phyloP scores from a whole-genome alignment of 108 stramenopile species.

The Fistulifera pelliculosa region DNA sequence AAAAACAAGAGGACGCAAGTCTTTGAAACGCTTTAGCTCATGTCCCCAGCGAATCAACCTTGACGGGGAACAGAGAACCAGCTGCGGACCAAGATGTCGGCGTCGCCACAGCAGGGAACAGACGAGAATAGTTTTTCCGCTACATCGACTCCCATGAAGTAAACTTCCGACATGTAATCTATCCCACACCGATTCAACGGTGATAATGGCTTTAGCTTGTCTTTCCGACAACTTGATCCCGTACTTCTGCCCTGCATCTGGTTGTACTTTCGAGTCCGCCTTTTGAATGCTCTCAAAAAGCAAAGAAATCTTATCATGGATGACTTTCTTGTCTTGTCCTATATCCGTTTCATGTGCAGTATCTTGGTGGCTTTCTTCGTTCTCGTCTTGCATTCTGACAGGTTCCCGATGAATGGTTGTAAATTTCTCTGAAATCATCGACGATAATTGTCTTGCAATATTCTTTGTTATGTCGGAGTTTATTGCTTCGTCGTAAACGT shows the following conservation, averaged over 20 bases:
- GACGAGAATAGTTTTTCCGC: slow-evolving; percentile 56
- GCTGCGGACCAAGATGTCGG: slow-evolving; percentile 38
- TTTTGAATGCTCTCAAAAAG: too few species aligned
- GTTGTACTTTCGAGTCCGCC: too few species aligned
- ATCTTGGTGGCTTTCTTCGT: not conserved
- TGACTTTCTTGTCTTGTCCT: too few species aligned
- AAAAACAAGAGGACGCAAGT: slow-evolving; percentile 22
- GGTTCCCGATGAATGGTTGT: slow-evolving; percentile 4
- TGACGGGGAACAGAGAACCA: slow-evolving; percentile 44
- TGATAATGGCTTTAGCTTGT: not conserved
- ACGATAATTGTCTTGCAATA: slow-evolving; percentile 3
- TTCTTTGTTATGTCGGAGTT: slow-evolving; percentile 2
- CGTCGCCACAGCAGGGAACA: slow-evolving; percentile 45
- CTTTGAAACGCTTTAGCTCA: slow-evolving; percentile 41
- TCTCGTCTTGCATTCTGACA: not conserved
- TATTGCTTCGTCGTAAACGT: not conserved
- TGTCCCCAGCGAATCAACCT: slow-evolving; percentile 67
- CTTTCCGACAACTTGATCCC: not conserved
- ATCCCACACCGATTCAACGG: not conserved
- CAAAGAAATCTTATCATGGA: too few species aligned
- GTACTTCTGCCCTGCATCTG: too few species aligned
- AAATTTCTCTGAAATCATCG: slow-evolving; percentile 14
- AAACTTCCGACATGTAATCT: slow-evolving; percentile 16
- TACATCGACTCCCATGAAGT: slow-evolving; percentile 21
- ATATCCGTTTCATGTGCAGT: too few species aligned